Evolutionary conservation across 2,329 filamentous ascomycete species (phyloP).

Genomic region (Trichoderma sp.): DNA sequence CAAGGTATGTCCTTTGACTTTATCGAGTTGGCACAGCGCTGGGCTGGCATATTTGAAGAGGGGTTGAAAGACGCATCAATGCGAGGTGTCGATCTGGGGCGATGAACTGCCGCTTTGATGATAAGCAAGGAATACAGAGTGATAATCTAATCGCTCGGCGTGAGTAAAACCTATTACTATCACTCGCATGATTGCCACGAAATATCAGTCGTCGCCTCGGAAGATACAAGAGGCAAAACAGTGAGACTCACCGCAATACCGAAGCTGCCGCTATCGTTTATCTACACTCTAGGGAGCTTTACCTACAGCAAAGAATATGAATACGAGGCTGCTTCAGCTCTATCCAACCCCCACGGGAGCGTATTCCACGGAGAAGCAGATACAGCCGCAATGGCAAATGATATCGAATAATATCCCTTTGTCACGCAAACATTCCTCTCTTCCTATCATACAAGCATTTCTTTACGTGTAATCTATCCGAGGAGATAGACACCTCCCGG

Average conservation of each 20-base stretch:
- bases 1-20: constrained; percentile 36
- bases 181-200: not conserved
- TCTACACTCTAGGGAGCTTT: not conserved
- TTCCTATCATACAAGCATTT: not conserved
- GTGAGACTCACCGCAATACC: not conserved
- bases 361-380: not conserved
- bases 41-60: constrained; percentile 43
- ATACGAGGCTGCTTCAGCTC: not conserved
- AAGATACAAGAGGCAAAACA: not conserved
- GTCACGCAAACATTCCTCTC: not conserved
- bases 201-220: not conserved
- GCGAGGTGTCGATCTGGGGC: constrained; percentile 32
- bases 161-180: not conserved
- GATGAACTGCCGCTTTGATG: constrained; percentile 1
- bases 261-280: not conserved
- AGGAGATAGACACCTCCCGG: not conserved
- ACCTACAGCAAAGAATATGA: not conserved
- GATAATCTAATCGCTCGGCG: not conserved
- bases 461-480: constrained; percentile 1
- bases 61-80: constrained; percentile 38
- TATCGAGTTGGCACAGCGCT: constrained; percentile 37
- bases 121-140: not conserved
- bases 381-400: not conserved
- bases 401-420: not conserved
- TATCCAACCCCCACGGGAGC: not conserved